Evolutionary conservation across 23 red algal genomes (phyloP).

Genomic region (Gracilaria gracilis): DNA sequence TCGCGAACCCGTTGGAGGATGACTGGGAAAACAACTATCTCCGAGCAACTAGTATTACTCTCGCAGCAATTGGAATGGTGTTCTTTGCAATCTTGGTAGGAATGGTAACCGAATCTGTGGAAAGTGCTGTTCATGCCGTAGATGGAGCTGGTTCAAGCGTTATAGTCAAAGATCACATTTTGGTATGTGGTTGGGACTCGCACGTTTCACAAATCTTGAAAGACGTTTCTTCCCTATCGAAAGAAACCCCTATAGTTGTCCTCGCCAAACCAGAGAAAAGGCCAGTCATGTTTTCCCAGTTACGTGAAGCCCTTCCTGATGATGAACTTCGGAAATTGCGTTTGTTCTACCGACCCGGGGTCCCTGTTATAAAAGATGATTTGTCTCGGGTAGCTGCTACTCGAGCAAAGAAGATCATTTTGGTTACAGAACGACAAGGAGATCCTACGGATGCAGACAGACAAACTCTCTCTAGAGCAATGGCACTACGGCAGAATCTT

Average conservation of each 20-base stretch:
- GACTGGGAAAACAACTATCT: conserved; percentile 79
- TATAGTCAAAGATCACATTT: conserved; percentile 55
- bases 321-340: conserved; percentile 49
- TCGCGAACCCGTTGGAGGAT: conserved; percentile 75
- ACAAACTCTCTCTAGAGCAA: conserved; percentile 52
- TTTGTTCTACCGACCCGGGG: conserved; percentile 59
- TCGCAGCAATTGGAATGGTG: conserved; percentile 71
- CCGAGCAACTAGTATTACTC: conserved; percentile 46
- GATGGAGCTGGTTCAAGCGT: conserved; percentile 58
- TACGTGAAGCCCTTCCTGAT: conserved; percentile 34
- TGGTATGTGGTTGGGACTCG: conserved; percentile 74
- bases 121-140: conserved; percentile 49
- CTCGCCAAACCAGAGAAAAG: conserved; percentile 60
- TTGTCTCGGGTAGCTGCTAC: conserved; percentile 56
- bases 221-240: conserved; percentile 25
- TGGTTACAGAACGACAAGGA: conserved; percentile 36
- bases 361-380: conserved; percentile 61
- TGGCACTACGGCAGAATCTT: conserved; percentile 68
- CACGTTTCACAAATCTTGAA: conserved; percentile 70
- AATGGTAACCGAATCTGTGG: conserved; percentile 80
- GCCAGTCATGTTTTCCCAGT: conserved; percentile 32
- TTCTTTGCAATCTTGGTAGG: conserved; percentile 76
- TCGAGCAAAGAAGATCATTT: conserved; percentile 68
- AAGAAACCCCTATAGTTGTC: conserved; percentile 53
- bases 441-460: conserved; percentile 56